Evolutionary conservation across 2,329 filamentous ascomycete species (phyloP), one percentile per base, ranked within the genome.

Genomic region (Xylariaceae sp.): DNA sequence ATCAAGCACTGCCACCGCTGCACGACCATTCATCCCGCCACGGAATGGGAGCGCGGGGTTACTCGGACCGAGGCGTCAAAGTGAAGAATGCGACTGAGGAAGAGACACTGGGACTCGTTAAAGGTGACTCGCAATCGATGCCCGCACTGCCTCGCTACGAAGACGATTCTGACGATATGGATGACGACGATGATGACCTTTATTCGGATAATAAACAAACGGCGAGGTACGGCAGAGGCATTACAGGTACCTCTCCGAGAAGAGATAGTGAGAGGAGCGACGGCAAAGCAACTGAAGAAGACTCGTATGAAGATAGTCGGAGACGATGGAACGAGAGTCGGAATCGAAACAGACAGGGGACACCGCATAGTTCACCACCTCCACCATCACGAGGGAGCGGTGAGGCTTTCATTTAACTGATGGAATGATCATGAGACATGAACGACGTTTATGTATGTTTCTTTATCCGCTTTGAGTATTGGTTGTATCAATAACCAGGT

Each of bases 61-160:
- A 73, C 64, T 75, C 70, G 50, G 74, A 67, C 9, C 73, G 71
- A 6, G 69, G 72, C 35, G 65, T 71, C 37, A 59, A 50, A 40
- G 54, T 46, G 42, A 82, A 81, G 61, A 77, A 77, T 37, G 83
- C 83, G 2, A 92, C 89, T 0, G 92, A 96, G 69, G 92, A 96
- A 73, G 92, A 96, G 72, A 79, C 84, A 15, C 72, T 93, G 6
- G 92, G 91, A 0, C 81, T 96, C 4, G 91, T 96, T n/a, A 88
- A 87, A 62, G 88, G 89, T 21, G 88, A 91, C 66, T 76, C 72
- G 6, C 67, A 65, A 18, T 68, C 70, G 15, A 61, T 67, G 61
- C 70, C 74, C 7, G 57, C 64, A 11, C 60, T 74, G 23, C 72
- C 69, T 6, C 67, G 64, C 9, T 75, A 72, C 45, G 70, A 73